Base-by-base conservation (phyloP, 2,329 filamentous ascomycete species). In the Rhinocladiella similis region DNA sequence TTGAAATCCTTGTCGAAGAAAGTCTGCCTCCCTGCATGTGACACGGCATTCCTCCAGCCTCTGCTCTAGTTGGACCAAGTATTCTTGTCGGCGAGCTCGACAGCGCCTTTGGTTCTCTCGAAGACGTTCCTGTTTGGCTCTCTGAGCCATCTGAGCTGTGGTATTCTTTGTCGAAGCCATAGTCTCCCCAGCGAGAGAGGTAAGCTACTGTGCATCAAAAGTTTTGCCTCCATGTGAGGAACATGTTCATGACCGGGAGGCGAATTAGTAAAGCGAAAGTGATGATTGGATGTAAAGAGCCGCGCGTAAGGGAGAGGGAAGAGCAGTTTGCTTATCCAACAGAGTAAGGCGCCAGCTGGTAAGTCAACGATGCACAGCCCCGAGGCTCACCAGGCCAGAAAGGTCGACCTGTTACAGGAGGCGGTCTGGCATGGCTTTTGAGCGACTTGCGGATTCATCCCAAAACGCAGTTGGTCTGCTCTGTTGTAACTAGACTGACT, bases 101-200 rank as follows among this genome's bases (percentile, higher is more conserved):
- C 61, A 64, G 25, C 64, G 63, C 50, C 64, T 57, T 46, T 67
- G 65, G 41, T 67, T 67, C 51, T 65, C 63, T 43, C 65, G 59
- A 20, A 66, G 55, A 4, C 65, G 57, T 43, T 64, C 62, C 50
- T 64, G 62, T 43, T 63, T 64, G 14, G 62, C 55, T 39, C 54
- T 61, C 27, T 43, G 25, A 9, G 12, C 48, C 5, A 5, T 33
- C 25, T 25, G n/a, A 22, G 43, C n/a, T 25, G 43, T 27, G 4
- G 22, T 7, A 29, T 46, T 20, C n/a, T n/a, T 25, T n/a, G 43
- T 20, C 10, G 43, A 46, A 27, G 43, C 43, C 43, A 46, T 46
- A 41, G 14, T 41, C 14, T 41, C 14, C 16, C 38, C 38, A 41
- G 18, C 16, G 38, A 41, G 5, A 39, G 36, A 16, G 38, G 38